A percentile compares a stretch with the other conserved stretches of the same genome.
These are phyloP conservation scores for Ceratocystis cacaofunesta DNA, from an alignment of 2,329 filamentous ascomycete genomes.

Conservation along the genomic window DNA sequence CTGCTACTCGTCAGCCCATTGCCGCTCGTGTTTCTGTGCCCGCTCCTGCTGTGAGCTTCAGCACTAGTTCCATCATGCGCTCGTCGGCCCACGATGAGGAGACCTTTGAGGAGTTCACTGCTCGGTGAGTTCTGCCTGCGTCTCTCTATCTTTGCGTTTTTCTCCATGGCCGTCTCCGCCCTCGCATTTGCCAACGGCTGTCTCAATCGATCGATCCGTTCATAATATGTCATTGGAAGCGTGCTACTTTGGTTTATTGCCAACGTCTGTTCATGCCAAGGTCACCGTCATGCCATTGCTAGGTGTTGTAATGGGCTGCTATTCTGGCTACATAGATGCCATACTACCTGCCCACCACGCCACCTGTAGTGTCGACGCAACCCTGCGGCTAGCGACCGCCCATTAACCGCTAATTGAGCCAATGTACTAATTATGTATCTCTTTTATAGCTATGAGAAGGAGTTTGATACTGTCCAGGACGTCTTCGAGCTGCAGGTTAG, in stretches of 20 bases:
- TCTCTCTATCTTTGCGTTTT: no score
- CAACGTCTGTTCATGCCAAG: background rate
- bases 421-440: slow-evolving; percentile 8
- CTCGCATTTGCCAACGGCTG: background rate
- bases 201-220: background rate
- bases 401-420: no score
- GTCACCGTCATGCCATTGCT: background rate
- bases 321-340: background rate
- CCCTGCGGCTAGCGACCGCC: background rate
- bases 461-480: slow-evolving; percentile 94
- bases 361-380: background rate
- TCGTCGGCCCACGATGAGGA: slow-evolving; percentile 66
- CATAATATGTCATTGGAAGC: background rate
- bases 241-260: background rate
- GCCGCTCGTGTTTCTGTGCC: slow-evolving; percentile 39
- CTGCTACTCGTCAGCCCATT: slow-evolving; percentile 45
- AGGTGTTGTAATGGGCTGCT: background rate
- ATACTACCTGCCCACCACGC: background rate
- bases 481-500: slow-evolving; percentile 98
- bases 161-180: background rate
- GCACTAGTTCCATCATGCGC: slow-evolving; percentile 49
- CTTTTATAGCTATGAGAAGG: slow-evolving; percentile 73
- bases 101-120: slow-evolving; percentile 97
- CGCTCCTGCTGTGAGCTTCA: slow-evolving; percentile 30
- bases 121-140: slow-evolving; percentile 45